Evolutionary conservation across 257 asterid genomes (phyloP), one percentile per base, ranked within the genome.

Genomic region (Voacanga thouarsii): DNA sequence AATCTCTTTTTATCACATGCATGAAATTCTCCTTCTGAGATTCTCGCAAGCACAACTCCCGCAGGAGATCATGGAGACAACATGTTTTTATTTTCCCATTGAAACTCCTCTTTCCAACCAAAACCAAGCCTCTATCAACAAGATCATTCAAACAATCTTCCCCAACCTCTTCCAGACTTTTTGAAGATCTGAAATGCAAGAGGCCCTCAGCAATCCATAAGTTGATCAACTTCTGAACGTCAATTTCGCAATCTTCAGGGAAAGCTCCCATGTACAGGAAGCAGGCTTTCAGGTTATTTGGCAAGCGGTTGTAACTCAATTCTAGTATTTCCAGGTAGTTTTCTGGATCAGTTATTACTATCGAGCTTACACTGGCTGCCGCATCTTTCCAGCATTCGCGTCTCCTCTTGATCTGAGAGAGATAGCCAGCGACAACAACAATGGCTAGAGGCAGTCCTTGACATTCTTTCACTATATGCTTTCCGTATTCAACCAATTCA

Each of bases 141-240:
- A 87, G 90, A 53, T 83, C 90, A 73, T 76, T 81, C 82, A 87
- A 76, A 68, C 33, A 83, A 28, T 82, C 86, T 70, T 83, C 85
- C 2, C 89, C 89, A 57, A 72, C 82, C 5, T 83, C 79, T 78
- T 83, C 87, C 19, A 66, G 3, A 30, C 60, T 50, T 30, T 65
- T 77, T 6, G 12, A 43, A 2, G 12, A 49, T 14, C 60, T 56
- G 23, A 49, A 63, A 23, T 71, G 44, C 50, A 82, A 57, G 55
- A 87, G 80, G 8, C 88, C 88, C 45, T 84, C 88, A 7, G 88
- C 90, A 33, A 80, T 70, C 88, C 84, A 87, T 24, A 84, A 11
- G 45, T 72, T 61, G 74, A 67, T 70, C 26, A 87, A 74, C 63
- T 67, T 87, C 78, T 77, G 41, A 28, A 79, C 85, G 23, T 64